phyloP scores from a whole-genome alignment of 805 yeast species.

The Hanseniaspora vineae region DNA sequence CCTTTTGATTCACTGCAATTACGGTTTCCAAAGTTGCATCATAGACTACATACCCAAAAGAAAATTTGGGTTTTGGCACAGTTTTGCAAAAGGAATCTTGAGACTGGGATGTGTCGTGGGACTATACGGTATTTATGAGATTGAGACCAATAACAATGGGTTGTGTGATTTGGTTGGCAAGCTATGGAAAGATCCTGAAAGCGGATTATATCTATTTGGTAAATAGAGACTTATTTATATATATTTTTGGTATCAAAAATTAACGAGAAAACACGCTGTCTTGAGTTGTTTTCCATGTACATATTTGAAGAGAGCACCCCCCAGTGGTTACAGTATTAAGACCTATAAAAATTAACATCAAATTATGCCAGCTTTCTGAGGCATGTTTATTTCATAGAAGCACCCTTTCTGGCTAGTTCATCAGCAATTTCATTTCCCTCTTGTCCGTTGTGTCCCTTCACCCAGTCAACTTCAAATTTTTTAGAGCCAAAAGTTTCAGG shows the following conservation, averaged over 20 bases:
- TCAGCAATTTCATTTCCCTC: constrained; percentile 73
- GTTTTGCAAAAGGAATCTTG: constrained; percentile 44
- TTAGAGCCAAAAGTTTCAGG: constrained; percentile 14
- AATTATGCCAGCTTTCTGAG: no score
- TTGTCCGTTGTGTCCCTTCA: constrained; percentile 58
- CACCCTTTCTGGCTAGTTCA: constrained; percentile 55
- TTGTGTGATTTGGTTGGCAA: constrained; percentile 33
- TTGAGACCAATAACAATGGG: constrained; percentile 59
- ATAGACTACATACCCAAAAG: constrained; percentile 67
- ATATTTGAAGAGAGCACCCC: no score
- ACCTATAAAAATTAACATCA: no score
- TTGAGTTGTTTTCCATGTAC: neutral
- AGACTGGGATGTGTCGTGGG: constrained; percentile 52
- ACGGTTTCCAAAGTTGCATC: constrained; percentile 68
- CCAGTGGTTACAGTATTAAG: no score
- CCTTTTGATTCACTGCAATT: constrained; percentile 49
- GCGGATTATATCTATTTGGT: constrained; percentile 17
- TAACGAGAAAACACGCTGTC: neutral
- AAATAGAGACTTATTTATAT: constrained; percentile 14
- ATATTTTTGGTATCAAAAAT: neutral
- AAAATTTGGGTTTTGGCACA: constrained; percentile 56
- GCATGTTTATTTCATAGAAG: constrained; percentile 17
- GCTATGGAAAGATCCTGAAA: constrained; percentile 26
- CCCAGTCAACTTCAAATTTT: constrained; percentile 41
- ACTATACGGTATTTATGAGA: constrained; percentile 56